These are phyloP conservation scores for Cucurbita pepo DNA, from an alignment of 306 rosid genomes.

Conservation along the genomic window DNA sequence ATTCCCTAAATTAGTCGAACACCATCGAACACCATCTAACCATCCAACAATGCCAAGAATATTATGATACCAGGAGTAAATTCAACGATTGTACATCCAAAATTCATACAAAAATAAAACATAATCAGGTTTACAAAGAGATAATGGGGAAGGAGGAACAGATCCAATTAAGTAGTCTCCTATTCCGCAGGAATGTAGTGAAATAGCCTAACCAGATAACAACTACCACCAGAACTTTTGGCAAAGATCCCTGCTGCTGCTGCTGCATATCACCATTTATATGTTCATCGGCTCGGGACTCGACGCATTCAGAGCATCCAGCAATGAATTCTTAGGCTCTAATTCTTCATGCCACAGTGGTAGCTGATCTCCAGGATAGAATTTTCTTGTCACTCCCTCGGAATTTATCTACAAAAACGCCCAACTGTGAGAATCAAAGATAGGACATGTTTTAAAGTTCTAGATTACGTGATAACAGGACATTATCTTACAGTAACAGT, in stretches of 20 bases:
- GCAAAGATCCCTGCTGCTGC: neutral
- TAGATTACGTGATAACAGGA: neutral
- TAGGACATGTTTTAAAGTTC: neutral
- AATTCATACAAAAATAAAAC: neutral
- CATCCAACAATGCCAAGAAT: too few species aligned
- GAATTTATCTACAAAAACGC: constrained; percentile 48
- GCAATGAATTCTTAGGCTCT: constrained; percentile 55
- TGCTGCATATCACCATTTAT: constrained; percentile 4
- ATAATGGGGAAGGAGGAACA: neutral
- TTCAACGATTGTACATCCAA: neutral
- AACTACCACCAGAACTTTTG: neutral
- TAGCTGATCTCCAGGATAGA: constrained; percentile 63
- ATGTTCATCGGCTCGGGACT: constrained; percentile 77
- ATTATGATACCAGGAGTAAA: neutral
- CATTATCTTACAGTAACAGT: constrained; percentile 60
- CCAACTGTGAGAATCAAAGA: neutral
- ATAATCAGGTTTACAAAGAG: neutral
- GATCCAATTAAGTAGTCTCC: neutral
- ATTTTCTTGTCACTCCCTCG: constrained; percentile 84
- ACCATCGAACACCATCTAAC: too few species aligned
- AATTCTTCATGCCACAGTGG: constrained; percentile 91
- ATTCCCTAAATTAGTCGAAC: too few species aligned
- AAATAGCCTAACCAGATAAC: constrained; percentile 1
- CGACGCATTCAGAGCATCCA: constrained; percentile 50
- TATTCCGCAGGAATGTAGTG: neutral